A percentile compares a stretch with the other conserved stretches of the same genome.
Evolutionary conservation across 1,284 basidiomycete genomes (phyloP).

Genomic region (Amylostereum chailletii): DNA sequence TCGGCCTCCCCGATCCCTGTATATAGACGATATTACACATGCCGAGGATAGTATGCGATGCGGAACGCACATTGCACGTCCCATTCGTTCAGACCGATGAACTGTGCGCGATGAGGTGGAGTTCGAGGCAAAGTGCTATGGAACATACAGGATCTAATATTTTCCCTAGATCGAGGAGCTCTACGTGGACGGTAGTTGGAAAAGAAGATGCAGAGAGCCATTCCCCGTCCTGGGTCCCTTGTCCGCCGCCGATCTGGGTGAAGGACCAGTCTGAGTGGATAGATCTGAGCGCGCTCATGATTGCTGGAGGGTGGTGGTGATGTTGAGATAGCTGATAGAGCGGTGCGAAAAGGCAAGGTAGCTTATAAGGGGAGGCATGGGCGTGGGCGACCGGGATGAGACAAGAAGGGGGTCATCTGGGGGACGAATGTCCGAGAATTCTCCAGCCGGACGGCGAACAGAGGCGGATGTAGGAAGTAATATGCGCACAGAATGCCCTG

Average conservation of each 20-base stretch:
- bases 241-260: slow-evolving; percentile 55
- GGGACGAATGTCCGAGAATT: too few species aligned
- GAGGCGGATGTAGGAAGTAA: too few species aligned
- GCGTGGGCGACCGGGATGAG: too few species aligned
- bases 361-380: too few species aligned
- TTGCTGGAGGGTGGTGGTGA: too few species aligned
- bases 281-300: too few species aligned
- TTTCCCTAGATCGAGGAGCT: slow-evolving; percentile 59
- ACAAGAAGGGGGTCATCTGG: too few species aligned
- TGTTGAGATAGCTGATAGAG: too few species aligned
- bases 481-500: too few species aligned
- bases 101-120: slow-evolving; percentile 29
- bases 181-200: slow-evolving; percentile 81
- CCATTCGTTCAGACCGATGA: slow-evolving; percentile 74
- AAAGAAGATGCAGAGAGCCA: slow-evolving; percentile 57
- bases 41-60: slow-evolving; percentile 6
- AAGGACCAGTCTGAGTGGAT: slow-evolving; percentile 51
- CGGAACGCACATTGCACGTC: slow-evolving; percentile 68
- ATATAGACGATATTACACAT: slow-evolving; percentile 2
- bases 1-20: slow-evolving; percentile 80
- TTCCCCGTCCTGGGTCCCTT: slow-evolving; percentile 51
- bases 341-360: too few species aligned
- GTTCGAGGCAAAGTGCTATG: slow-evolving; percentile 5
- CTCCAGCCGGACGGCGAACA: too few species aligned
- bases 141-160: slow-evolving; percentile 73